Evolutionary conservation across 2,329 filamentous ascomycete genomes (phyloP), one percentile per base, ranked within the genome.

Genomic region (Nigrospora osmanthi): DNA sequence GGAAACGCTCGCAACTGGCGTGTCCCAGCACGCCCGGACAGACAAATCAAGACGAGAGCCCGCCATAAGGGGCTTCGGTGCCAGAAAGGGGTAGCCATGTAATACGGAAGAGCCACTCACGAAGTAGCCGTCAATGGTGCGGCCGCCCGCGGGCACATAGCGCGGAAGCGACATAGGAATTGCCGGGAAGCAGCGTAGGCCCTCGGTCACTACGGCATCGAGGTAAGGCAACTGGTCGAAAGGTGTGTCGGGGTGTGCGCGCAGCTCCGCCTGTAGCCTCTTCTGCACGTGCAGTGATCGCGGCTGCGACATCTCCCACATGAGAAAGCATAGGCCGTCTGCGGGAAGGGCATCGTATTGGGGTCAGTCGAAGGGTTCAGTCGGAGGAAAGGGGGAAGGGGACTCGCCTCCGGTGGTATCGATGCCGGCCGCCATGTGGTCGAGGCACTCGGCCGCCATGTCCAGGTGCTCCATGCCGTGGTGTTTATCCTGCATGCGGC

Each of bases 341-440:
- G 35, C 6, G 10, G 6, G 35, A 3, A 10, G 14, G 14, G 34
- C 17, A 7, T 36, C 23, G 6, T 38, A 13, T 15, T 9, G 2
- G 14, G 30, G 15, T 17, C 19, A 12, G 17, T 11, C 19, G 11
- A 3, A 35, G 11, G 3, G 15, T n/a, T 11, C 17, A 6, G 6
- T 28, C 13, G 7, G n/a, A 35, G 4, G 16, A 10, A 3, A 41
- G 15, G 11, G 10, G 17, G n/a, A 13, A 35, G 16, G n/a, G 7
- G 7, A 34, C 44, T 46, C 32, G 46, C 47, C 47, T 14, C 82
- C 81, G 0, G 83, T 86, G 1, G 83, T 87, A 53, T 87, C 83
- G 48, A 87, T 85, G 0, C 83, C 83, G 0, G 83, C 83, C 0
- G 76, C 80, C 77, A 87, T 80, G 58, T 87, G 83, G 53, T 87